Evolutionary conservation across 1,139 yeast species (phyloP), one percentile per base, ranked within the genome.

Genomic region (Pneumocystis murina): DNA sequence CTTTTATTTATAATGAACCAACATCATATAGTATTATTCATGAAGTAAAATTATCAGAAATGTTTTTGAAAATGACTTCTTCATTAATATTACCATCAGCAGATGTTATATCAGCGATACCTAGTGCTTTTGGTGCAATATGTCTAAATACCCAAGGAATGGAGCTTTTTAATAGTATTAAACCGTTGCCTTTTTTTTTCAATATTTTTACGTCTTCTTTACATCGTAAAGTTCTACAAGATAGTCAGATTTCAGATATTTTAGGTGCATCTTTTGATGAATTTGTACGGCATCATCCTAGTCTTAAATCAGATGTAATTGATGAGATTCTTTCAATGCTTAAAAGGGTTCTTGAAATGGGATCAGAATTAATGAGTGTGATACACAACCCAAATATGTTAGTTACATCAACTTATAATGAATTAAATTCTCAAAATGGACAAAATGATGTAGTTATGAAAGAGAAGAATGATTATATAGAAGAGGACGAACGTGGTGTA

Each of bases 1-100:
- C 82, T 41, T 87, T 90, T 68, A 83, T 91, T 61, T 94, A 91
- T 71, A 87, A 87, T 68, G 97, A 91, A 70, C 96, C 97, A 2
- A 89, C 97, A 0, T 89, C 96, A 3, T 90, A 81, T 71, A 80
- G 88, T 2, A 86, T 91, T 61, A 79, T 91, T 69, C 84, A 82
- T 62, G 97, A 91, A 72, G 87, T 95, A 0, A 82, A 83, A 1
- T 83, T 88, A 1, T 82, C 90, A 57, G 87, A 86, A 63, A 76
- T 82, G 0, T 79, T 90, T 55, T 72, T 90, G 62, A 79, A 80
- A 12, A 66, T 65, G 77, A 82, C 69, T 82, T 86, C 75, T 75
- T 75, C 59, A 68, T 73, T 41, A 77, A 84, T 67, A 76, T 84
- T 68, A 75, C 82, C 48, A 10, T 81, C 85, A 17, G 77, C 82